phyloP scores from a whole-genome alignment of 1,139 yeast species.

The Candida smagusa region DNA sequence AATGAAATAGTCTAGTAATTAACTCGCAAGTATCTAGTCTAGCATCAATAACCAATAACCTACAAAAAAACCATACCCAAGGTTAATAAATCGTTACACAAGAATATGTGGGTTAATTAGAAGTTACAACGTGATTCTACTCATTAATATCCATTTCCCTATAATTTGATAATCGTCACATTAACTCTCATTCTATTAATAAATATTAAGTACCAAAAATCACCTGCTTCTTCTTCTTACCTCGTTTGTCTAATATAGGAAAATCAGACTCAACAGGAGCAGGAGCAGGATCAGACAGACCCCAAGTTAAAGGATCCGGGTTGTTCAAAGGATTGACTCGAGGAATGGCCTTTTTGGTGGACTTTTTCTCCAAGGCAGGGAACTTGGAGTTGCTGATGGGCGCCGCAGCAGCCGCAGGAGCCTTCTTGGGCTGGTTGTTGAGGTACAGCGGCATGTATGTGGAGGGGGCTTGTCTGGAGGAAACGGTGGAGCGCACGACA shows the following conservation, averaged over 20 bases:
- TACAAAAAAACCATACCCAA: too few relatives aligned
- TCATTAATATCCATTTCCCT: too few relatives aligned
- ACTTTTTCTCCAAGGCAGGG: conserved; percentile 40
- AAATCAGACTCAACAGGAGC: conserved; percentile 12
- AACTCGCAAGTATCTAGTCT: too few relatives aligned
- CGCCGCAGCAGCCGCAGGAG: conserved; percentile 10
- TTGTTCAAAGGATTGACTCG: conserved; percentile 35
- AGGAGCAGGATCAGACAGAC: conserved; percentile 10
- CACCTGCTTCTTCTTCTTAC: conserved; percentile 29
- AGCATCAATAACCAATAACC: too few relatives aligned
- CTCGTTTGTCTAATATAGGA: conserved; percentile 24
- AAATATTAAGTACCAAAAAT: conserved; percentile 5
- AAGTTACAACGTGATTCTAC: too few relatives aligned
- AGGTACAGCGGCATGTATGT: conserved; percentile 16
- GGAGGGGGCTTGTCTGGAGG: conserved; percentile 17
- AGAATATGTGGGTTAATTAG: too few relatives aligned
- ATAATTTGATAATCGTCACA: too few relatives aligned
- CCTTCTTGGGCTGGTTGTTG: conserved; percentile 2
- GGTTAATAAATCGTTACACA: too few relatives aligned
- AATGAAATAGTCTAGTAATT: too few relatives aligned
- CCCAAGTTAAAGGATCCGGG: conserved; percentile 27
- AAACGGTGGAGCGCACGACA: conserved; percentile 13
- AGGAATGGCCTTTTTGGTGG: conserved; percentile 33
- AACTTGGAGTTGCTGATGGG: conserved; percentile 21
- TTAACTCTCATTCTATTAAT: neutral